phyloP scores from a whole-genome alignment of 805 yeast genomes.

The Wickerhamiella kazuoi region DNA sequence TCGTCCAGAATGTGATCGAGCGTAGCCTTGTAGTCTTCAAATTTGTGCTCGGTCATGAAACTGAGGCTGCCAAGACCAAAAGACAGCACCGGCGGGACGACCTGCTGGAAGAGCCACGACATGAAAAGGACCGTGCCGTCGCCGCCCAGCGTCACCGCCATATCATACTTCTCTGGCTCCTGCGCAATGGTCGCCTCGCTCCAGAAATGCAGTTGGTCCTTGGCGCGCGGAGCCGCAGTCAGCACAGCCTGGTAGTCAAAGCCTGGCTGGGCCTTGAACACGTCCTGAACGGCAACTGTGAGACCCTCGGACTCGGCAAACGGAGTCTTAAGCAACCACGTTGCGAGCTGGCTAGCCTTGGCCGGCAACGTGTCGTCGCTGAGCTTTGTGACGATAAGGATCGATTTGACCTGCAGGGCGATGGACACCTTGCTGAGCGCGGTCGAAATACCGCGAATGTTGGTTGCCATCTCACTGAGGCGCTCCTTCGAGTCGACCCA shows the following conservation, averaged over 20 bases:
- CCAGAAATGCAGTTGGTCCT: constrained; percentile 48
- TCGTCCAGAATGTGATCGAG: constrained; percentile 41
- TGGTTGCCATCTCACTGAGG: constrained; percentile 16
- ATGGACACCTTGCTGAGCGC: constrained; percentile 15
- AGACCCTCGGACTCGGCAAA: constrained; percentile 19
- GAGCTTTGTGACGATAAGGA: constrained; percentile 14
- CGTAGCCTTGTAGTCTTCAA: constrained; percentile 47
- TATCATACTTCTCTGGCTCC: constrained; percentile 39
- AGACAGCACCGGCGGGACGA: constrained; percentile 82
- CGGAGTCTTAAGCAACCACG: constrained; percentile 14
- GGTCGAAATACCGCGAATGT: constrained; percentile 16
- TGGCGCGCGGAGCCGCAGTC: constrained; percentile 30
- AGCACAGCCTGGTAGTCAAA: constrained; percentile 42
- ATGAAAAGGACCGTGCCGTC: constrained; percentile 91
- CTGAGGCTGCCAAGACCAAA: constrained; percentile 87
- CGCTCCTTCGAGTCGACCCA: constrained; percentile 17
- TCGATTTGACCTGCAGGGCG: constrained; percentile 12
- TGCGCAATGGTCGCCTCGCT: constrained; percentile 23
- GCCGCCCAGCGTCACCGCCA: constrained; percentile 83
- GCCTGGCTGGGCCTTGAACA: constrained; percentile 40
- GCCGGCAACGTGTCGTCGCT: constrained; percentile 12
- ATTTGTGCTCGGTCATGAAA: constrained; percentile 71
- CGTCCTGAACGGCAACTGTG: constrained; percentile 56
- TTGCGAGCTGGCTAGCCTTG: constrained; percentile 10
- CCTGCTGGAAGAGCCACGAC: constrained; percentile 64